Conservation (phyloP, 805 yeast species). For the Pichia heedii region DNA sequence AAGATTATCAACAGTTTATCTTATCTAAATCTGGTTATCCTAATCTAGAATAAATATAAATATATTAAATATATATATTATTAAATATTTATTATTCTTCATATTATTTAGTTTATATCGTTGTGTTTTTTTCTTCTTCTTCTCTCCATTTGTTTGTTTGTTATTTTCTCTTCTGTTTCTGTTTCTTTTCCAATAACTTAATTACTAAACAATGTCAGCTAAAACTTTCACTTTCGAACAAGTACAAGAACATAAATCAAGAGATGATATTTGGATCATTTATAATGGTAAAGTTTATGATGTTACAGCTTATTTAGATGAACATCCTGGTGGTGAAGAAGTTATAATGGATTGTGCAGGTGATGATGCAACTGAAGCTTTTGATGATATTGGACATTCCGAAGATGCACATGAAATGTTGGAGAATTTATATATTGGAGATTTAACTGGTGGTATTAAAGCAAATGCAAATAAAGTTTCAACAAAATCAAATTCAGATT, state of each 20-base stretch:
- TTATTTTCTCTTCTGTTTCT: not conserved
- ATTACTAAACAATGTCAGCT: slow-evolving; percentile 28
- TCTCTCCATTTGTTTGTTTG: not conserved
- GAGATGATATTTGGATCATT: slow-evolving; percentile 78
- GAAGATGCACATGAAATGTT: slow-evolving; percentile 86
- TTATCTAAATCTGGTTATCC: too few species aligned
- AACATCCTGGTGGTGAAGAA: slow-evolving; percentile 71
- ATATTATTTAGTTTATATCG: too few species aligned
- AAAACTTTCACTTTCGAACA: slow-evolving; percentile 55
- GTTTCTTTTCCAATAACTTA: slow-evolving; percentile 1
- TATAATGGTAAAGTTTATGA: slow-evolving; percentile 75
- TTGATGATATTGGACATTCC: slow-evolving; percentile 91
- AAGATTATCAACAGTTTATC: too few species aligned
- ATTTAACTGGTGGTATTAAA: slow-evolving; percentile 52
- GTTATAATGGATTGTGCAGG: slow-evolving; percentile 79
- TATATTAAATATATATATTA: too few species aligned
- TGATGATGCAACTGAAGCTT: slow-evolving; percentile 60
- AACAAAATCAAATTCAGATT: slow-evolving; percentile 15
- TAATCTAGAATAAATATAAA: too few species aligned
- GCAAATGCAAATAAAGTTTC: slow-evolving; percentile 12
- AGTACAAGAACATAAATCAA: slow-evolving; percentile 62
- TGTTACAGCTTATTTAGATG: slow-evolving; percentile 57
- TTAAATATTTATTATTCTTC: too few species aligned
- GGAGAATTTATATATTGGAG: slow-evolving; percentile 63
- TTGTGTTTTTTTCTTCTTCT: too few species aligned